Base-by-base conservation (phyloP, 192 early-diverging fungal genomes). In the Mortierella antarctica region DNA sequence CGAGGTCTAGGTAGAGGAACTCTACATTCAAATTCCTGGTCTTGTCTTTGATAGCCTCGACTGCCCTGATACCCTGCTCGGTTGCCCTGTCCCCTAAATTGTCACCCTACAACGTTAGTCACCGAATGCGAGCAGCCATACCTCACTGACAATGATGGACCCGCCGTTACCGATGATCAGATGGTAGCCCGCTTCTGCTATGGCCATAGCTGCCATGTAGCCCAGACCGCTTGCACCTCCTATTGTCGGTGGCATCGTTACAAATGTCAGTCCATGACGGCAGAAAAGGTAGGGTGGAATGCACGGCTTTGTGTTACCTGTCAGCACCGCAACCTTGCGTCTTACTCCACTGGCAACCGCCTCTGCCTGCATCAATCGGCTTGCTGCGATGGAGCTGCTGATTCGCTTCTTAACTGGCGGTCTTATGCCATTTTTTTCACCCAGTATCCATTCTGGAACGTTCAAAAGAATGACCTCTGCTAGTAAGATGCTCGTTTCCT, bases 161-260 rank as follows among this genome's bases (percentile, higher is more conserved):
- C 12, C 44, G 3, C 46, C 6, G 15, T 44, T 55, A 79, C 77
- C 77, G 49, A 80, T 80, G 15, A 80, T 80, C 31, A 80, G 23
- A n/a, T 80, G 77, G 40, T 80, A 80, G 31, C 70, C 70, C 10
- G 77, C 77, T 17, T 80, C 41, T 20, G 77, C 77, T 11, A 80
- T 57, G 2, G 77, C 69, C 58, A 80, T 64, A 6, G 77, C 77
- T 13, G 77, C 41, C 70, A 72, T 52, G 8, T 51, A 62, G 2
- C 77, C 77, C 21, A 80, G 10, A 54, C 77, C 77, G 17, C 44
- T 68, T 42, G 77, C 77, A 46, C 77, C 77, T 13, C 73, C 73
- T 74, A 50, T 20, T 31, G 31, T 31, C 31, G 3, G 31, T 31
- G 7, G 21, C 17, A n/a, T 8, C 17, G n/a, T 0, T 8, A 41